These are phyloP conservation scores for Phytophthora macrochlamydospora DNA, from an alignment of 352 stramenopile genomes.

Conservation along the genomic window DNA sequence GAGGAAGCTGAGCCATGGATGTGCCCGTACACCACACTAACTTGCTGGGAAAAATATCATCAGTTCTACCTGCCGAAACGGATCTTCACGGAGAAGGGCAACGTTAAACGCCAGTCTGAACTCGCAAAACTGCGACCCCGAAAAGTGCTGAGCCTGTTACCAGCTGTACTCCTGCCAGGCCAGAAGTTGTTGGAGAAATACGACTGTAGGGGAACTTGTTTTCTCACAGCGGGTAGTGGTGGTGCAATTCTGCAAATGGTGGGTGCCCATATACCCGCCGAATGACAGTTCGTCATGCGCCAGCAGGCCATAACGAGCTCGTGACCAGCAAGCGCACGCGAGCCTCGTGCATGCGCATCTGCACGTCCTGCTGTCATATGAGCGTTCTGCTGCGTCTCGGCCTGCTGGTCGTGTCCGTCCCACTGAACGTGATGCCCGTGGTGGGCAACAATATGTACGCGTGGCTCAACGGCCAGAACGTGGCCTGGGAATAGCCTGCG, in stretches of 20 bases:
- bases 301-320: conserved; percentile 31
- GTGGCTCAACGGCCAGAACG: conserved; percentile 45
- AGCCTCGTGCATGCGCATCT: conserved; percentile 34
- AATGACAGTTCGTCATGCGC: conserved; percentile 27
- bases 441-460: conserved; percentile 44
- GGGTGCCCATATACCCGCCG: not conserved
- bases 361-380: conserved; percentile 36
- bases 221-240: not conserved
- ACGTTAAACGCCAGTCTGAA: not conserved
- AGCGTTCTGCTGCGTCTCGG: conserved; percentile 34
- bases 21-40: not conserved
- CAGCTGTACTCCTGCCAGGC: not conserved
- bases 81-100: not conserved
- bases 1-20: not conserved
- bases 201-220: not conserved
- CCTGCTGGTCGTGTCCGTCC: conserved; percentile 40
- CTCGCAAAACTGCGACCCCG: not conserved
- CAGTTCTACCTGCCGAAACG: not conserved
- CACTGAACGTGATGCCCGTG: conserved; percentile 51
- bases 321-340: conserved; percentile 31
- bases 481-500: conserved; percentile 52
- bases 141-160: not conserved
- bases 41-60: not conserved
- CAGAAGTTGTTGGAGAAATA: not conserved
- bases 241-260: not conserved